Conservation (phyloP, 306 rosid species). For the Gillenia trifoliata region DNA sequence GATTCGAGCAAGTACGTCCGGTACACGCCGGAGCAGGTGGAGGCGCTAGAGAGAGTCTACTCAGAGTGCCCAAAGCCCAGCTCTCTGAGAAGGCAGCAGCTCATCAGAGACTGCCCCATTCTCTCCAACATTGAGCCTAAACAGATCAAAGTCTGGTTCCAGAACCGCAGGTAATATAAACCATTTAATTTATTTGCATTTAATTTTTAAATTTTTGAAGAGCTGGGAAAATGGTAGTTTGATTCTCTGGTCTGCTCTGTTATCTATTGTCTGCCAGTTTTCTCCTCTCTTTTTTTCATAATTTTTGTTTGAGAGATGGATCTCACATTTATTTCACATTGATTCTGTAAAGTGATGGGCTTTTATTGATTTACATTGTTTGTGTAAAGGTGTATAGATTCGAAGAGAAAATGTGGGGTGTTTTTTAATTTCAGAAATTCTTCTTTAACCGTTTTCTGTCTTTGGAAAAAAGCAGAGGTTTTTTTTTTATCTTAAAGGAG, state of each 20-base stretch:
- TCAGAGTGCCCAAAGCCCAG: constrained; percentile 93
- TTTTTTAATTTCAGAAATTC: neutral
- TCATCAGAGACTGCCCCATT: constrained; percentile 90
- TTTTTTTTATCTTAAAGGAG: neutral
- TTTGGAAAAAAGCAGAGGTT: neutral
- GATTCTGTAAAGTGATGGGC: neutral
- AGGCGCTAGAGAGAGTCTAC: constrained; percentile 93
- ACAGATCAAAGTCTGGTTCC: constrained; percentile 99
- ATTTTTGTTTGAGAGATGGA: neutral
- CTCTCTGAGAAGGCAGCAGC: constrained; percentile 88
- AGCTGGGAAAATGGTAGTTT: neutral
- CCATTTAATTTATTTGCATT: neutral
- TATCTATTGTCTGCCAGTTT: neutral
- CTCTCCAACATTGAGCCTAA: constrained; percentile 88
- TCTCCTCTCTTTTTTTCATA: no score
- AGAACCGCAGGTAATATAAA: constrained; percentile 68
- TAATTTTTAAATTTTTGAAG: neutral
- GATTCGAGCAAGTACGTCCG: constrained; percentile 86
- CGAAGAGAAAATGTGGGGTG: neutral
- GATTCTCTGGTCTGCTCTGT: neutral
- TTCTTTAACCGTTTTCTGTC: neutral
- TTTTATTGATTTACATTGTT: neutral
- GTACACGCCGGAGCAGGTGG: constrained; percentile 94
- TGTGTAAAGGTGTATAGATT: neutral
- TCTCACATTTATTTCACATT: neutral